Evolutionary conservation across 257 asterid species (phyloP).

Genomic region (Rehmannia glutinosa): DNA sequence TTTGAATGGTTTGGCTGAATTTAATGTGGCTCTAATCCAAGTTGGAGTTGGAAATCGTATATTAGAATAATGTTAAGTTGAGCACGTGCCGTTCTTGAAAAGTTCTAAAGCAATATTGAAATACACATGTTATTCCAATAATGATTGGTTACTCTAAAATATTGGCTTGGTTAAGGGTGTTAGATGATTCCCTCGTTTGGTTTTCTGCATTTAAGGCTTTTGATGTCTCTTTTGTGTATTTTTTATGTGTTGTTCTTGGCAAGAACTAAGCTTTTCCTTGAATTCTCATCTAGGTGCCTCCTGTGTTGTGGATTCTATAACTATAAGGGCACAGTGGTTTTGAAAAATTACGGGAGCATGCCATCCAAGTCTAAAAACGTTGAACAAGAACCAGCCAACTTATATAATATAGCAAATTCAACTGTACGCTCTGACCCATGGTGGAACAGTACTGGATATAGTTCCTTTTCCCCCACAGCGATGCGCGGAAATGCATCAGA

Average conservation of each 20-base stretch:
- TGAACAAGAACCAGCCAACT: slow-evolving; percentile 32
- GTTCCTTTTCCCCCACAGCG: slow-evolving; percentile 34
- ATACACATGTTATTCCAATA: neutral
- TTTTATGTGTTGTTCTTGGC: neutral
- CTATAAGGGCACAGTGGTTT: neutral
- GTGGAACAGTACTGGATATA: slow-evolving; percentile 42
- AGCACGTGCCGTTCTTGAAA: no score
- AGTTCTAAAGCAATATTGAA: no score
- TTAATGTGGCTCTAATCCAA: neutral
- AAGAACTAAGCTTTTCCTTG: neutral
- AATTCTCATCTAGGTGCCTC: neutral
- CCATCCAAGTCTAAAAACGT: slow-evolving; percentile 41
- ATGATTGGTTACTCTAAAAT: neutral
- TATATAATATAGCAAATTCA: slow-evolving; percentile 26
- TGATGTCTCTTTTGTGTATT: neutral
- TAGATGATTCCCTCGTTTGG: neutral
- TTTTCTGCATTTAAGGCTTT: neutral
- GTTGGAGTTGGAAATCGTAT: neutral
- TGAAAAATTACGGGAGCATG: slow-evolving; percentile 40
- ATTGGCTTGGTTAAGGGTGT: neutral
- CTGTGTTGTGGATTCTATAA: neutral
- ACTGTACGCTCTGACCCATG: slow-evolving; percentile 40
- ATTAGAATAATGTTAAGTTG: neutral
- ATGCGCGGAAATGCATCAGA: slow-evolving; percentile 51
- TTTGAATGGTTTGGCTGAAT: neutral